Evolutionary conservation across 768 basidiomycete species (phyloP), one percentile per base, ranked within the genome.

Genomic region (Galerina sulciceps): DNA sequence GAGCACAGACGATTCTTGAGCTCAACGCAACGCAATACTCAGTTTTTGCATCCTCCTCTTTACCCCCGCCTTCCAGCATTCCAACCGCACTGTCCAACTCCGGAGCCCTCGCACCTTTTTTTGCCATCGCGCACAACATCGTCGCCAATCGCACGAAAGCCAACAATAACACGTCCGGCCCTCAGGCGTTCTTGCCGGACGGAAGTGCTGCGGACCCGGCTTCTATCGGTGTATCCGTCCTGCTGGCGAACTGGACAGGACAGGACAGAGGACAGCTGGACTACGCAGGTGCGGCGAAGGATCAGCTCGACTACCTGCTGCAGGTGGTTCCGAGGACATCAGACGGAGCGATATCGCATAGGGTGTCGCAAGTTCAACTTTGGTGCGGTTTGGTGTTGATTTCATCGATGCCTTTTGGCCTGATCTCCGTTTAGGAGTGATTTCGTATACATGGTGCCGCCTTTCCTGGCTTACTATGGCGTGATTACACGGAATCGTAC

Each of bases 401-500:
- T 44, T 38, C 13, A 51, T 42, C 46, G 45, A 5, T 55, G 37
- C 9, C 15, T 36, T 14, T 18, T 48, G 22, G 8, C 46, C 11
- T 37, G 41, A 11, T 42, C 22, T 18, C 37, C 18, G 55, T 50
- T 1, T 51, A 91, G 91, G 90, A 84, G 84, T 52, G 92, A 94
- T 69, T 93, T 81, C 52, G 81, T 90, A 11, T 93, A 88, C 69
- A 93, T 93, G 93, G 89, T 88, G 0, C 93, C 93, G 1, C 91
- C 92, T 0, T 96, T 94, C 70, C 73, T 95, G 10, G 91, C 93
- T 0, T 94, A 93, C 71, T 93, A 93, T 69, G 94, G 90, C 38
- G 83, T 84, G 42, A 57, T 74, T 6, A 84, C 84, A 0, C 62
- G 70, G 20, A 90, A 94, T 69, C 67, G 77, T 31, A 81, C 83